phyloP scores from a whole-genome alignment of 2,329 filamentous ascomycete genomes.

The Fusarium sp. region DNA sequence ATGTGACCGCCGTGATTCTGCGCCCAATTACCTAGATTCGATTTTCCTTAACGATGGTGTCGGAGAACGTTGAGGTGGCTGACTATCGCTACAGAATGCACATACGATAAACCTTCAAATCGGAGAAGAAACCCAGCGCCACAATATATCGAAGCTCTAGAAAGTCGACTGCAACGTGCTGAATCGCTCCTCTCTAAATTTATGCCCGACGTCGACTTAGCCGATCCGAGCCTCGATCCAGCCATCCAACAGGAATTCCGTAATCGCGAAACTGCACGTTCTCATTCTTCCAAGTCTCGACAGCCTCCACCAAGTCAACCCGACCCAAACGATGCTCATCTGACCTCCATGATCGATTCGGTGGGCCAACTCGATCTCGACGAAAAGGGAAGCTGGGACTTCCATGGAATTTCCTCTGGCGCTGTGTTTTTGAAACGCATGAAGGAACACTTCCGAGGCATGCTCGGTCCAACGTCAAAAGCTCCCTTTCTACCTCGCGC shows the following conservation, averaged over 20 bases:
- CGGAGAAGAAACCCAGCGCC: conserved; percentile 89
- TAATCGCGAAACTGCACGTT: conserved; percentile 65
- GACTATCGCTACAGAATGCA: conserved; percentile 75
- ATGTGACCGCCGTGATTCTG: conserved; percentile 45
- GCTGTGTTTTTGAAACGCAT: conserved; percentile 88
- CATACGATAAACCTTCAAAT: conserved; percentile 95
- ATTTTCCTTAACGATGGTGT: conserved; percentile 1
- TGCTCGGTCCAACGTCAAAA: conserved; percentile 75
- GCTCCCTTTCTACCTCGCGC: conserved; percentile 69
- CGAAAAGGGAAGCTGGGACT: conserved; percentile 93
- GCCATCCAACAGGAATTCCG: conserved; percentile 77
- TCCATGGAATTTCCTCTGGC: conserved; percentile 92
- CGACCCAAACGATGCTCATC: conserved; percentile 74
- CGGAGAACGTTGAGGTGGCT: conserved; percentile 25
- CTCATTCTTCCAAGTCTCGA: conserved; percentile 55
- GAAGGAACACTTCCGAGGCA: conserved; percentile 85
- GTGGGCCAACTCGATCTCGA: conserved; percentile 92
- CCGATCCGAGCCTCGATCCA: conserved; percentile 85
- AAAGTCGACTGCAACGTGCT: conserved; percentile 84
- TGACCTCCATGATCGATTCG: conserved; percentile 95
- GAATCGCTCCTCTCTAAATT: conserved; percentile 83
- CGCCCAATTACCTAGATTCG: conserved; percentile 8
- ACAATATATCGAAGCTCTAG: conserved; percentile 91
- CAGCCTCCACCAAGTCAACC: conserved; percentile 51
- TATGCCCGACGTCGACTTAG: conserved; percentile 85